Conservation (phyloP, 768 basidiomycete genomes). For the Ramaria rubella region DNA sequence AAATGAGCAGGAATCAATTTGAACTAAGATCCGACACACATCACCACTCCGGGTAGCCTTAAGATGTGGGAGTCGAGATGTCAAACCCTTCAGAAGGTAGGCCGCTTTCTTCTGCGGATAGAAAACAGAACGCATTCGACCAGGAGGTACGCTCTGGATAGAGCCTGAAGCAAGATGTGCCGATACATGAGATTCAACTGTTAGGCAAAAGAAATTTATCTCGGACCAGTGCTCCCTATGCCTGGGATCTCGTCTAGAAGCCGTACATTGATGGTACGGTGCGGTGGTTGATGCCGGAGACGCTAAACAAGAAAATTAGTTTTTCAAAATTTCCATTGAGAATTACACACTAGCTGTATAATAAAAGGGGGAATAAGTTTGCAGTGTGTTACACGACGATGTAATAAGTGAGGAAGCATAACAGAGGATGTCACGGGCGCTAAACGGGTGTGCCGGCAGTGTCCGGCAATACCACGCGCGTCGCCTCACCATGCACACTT, state of each 20-base stretch:
- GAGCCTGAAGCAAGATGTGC: slow-evolving; percentile 9
- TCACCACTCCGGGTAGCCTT: neutral
- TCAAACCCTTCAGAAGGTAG: slow-evolving; percentile 2
- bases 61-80: neutral
- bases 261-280: slow-evolving; percentile 7
- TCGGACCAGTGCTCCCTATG: neutral
- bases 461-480: too few relatives aligned
- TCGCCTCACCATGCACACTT: too few relatives aligned
- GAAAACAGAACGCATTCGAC: slow-evolving; percentile 8
- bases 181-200: too few relatives aligned
- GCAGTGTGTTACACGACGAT: neutral
- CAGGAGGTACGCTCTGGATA: slow-evolving; percentile 9
- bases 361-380: neutral
- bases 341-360: neutral
- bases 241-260: slow-evolving; percentile 3
- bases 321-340: neutral
- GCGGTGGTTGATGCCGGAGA: slow-evolving; percentile 2
- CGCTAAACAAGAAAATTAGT: slow-evolving; percentile 3
- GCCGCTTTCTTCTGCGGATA: slow-evolving; percentile 9
- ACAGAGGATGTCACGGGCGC: neutral
- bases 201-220: neutral
- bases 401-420: neutral
- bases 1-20: neutral
- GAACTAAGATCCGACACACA: neutral
- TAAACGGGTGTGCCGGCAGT: too few relatives aligned